phyloP scores from a whole-genome alignment of 148 eudicot species.

The Oxyria digyna region DNA sequence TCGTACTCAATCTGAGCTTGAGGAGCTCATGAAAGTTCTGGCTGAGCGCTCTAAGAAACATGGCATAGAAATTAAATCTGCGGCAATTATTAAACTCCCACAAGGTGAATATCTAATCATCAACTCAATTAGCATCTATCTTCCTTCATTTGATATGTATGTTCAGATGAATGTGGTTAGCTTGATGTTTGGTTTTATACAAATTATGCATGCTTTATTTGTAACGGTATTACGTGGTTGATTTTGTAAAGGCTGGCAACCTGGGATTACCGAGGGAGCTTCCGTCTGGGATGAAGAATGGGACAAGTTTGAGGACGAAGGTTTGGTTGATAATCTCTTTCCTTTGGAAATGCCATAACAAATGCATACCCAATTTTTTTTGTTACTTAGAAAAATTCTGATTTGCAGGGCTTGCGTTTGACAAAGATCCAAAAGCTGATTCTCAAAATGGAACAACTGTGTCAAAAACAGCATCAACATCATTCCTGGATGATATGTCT shows the following conservation, averaged over 20 bases:
- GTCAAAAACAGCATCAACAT: constrained; percentile 30
- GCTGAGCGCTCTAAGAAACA: constrained; percentile 85
- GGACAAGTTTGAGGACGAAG: constrained; percentile 99
- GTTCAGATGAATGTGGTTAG: too few relatives aligned
- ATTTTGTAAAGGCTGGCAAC: constrained; percentile 71
- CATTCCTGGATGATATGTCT: constrained; percentile 33
- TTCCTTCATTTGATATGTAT: neutral
- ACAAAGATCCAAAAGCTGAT: constrained; percentile 29
- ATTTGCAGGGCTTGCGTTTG: constrained; percentile 65
- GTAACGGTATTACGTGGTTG: constrained; percentile 8
- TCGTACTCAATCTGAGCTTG: constrained; percentile 87
- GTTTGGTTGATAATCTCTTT: constrained; percentile 16
- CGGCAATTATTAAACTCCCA: constrained; percentile 78
- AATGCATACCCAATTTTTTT: neutral
- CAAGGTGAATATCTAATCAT: constrained; percentile 25
- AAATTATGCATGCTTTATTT: neutral
- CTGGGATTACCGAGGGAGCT: constrained; percentile 79
- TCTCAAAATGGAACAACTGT: constrained; percentile 24
- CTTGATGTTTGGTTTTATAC: neutral
- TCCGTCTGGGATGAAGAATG: constrained; percentile 98
- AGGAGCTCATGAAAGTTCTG: constrained; percentile 80
- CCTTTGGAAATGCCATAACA: neutral
- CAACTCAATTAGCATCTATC: neutral
- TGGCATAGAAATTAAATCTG: constrained; percentile 59
- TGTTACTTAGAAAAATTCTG: neutral